A percentile compares a stretch with the other conserved stretches of the same genome.
These are phyloP conservation scores for Rhynchospora breviuscula DNA, from an alignment of 176 grass and related monocot species.

Conservation along the genomic window DNA sequence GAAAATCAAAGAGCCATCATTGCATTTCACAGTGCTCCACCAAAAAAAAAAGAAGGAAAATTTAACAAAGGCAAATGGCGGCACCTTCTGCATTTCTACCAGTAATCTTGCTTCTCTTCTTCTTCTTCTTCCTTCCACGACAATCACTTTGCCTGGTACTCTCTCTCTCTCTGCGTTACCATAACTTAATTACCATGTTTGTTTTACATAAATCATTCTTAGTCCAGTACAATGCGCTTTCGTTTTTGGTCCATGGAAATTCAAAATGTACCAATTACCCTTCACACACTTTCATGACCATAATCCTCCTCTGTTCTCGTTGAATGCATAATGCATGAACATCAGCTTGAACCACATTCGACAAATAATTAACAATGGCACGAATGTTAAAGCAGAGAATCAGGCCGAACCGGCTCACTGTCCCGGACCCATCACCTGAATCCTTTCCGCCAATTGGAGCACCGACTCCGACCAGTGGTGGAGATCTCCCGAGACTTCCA, in stretches of 20 bases:
- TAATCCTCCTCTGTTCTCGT: background rate
- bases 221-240: background rate
- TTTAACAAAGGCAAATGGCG: constrained; percentile 5
- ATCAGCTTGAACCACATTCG: background rate
- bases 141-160: constrained; percentile 22
- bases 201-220: background rate
- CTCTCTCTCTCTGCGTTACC: background rate
- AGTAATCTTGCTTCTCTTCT: constrained; percentile 26
- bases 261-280: background rate
- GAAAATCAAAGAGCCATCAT: constrained; percentile 22
- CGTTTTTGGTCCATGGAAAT: background rate
- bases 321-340: background rate
- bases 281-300: background rate
- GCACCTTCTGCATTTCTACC: background rate
- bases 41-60: background rate
- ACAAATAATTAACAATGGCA: background rate
- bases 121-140: constrained; percentile 24
- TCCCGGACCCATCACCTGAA: constrained; percentile 35
- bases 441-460: constrained; percentile 1
- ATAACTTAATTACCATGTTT: background rate
- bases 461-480: constrained; percentile 13
- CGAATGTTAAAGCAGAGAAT: constrained; percentile 39
- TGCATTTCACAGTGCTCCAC: background rate
- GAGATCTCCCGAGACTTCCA: constrained; percentile 54
- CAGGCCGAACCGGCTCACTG: constrained; percentile 31